These are phyloP conservation scores for Capsicum rhomboideum DNA, from an alignment of 257 asterid species.

Conservation along the genomic window DNA sequence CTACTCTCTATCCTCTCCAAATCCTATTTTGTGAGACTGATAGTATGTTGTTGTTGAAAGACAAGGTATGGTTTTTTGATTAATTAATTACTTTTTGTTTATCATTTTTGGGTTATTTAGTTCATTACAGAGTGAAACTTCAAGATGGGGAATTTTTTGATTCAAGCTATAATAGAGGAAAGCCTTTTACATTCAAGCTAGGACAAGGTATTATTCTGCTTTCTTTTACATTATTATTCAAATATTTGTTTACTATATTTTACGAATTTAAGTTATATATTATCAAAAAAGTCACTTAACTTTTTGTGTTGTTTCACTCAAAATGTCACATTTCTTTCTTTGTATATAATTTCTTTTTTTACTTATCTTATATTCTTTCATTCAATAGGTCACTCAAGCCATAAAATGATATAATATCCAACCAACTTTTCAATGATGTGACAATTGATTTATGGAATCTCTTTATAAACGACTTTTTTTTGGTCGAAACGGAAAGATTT, in stretches of 20 bases:
- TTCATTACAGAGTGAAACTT: conserved; percentile 40
- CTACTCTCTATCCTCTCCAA: rapidly evolving
- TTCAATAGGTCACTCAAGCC: neutral
- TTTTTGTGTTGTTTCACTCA: neutral
- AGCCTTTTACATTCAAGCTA: conserved; percentile 43
- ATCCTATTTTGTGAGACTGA: neutral
- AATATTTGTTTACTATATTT: neutral
- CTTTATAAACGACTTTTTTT: neutral
- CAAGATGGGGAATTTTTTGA: conserved; percentile 34
- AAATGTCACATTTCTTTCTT: neutral
- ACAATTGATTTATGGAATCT: too few species aligned
- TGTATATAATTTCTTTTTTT: too few species aligned
- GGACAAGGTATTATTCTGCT: conserved; percentile 34
- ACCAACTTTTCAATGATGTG: too few species aligned
- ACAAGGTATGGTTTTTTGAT: neutral
- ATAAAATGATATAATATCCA: too few species aligned
- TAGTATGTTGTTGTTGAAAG: conserved; percentile 16
- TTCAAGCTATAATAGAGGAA: conserved; percentile 42
- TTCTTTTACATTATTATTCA: neutral
- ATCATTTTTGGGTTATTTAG: conserved; percentile 23
- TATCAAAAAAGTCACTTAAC: neutral
- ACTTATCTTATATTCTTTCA: neutral
- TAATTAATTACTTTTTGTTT: neutral
- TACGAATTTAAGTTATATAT: neutral
- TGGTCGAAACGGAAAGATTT: too few species aligned